Evolutionary conservation across 352 stramenopile species (phyloP), one percentile per base, ranked within the genome.

Genomic region (Phytopythium ostracodes): DNA sequence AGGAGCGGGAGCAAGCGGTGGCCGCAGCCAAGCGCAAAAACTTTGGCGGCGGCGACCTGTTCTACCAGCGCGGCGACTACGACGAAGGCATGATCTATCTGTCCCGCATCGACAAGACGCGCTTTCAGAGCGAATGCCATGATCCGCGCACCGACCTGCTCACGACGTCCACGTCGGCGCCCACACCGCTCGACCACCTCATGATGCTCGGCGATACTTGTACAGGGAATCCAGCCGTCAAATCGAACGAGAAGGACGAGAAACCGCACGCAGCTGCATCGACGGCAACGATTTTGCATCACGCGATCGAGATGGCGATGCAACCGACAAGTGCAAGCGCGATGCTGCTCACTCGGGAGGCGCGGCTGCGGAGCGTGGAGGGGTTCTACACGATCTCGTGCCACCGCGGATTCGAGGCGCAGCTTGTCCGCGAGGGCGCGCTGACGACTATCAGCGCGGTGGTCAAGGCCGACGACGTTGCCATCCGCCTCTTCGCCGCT

Each of bases 41-140:
- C 52, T 83, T 83, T 51, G 77, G 78, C 42, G 55, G 55, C 38
- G 86, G 84, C 6, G 86, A 94, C 60, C 65, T 94, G 40, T 94
- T 94, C 63, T 95, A 93, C 65, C 82, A 89, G 64, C 79, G 84
- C n/a, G 86, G 86, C 0, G 77, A 88, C 44, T 95, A 93, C 63
- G 77, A 93, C 61, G 84, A 95, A 73, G 86, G 86, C 17, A 75
- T 93, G 54, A 92, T 95, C 61, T 95, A 95, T 56, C 65, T 95
- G 20, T 93, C 84, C 33, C 82, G 86, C 38, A 89, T 95, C 59
- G 79, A 92, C 66, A 81, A 75, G 63, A 78, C 71, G 40, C 80
- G 80, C 27, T 91, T 91, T 56, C 69, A 67, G 36, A 79, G 67
- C 27, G 81, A 91, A 56, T 69, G 65, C 33, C 69, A 76, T 54